Evolutionary conservation across 2,329 filamentous ascomycete genomes (phyloP).

Genomic region (Tolypocladium sp.): DNA sequence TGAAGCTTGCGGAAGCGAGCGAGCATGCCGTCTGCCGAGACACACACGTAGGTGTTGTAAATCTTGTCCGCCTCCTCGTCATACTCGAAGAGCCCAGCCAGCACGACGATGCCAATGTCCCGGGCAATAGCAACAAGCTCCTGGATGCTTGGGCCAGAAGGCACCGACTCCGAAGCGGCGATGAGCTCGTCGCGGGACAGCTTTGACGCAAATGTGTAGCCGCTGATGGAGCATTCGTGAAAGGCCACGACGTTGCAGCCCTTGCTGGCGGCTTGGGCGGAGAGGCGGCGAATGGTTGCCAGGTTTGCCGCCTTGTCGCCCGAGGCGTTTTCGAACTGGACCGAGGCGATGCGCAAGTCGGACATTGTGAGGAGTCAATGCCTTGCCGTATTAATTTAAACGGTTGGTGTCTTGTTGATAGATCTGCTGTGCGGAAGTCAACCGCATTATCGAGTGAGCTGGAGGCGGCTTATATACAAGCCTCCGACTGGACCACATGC

Average conservation of each 20-base stretch:
- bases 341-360: slow-evolving; percentile 2
- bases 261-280: background rate
- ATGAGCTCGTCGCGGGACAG: slow-evolving; percentile 1
- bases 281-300: slow-evolving; percentile 1
- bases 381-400: too few species aligned
- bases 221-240: slow-evolving; percentile 6
- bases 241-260: slow-evolving; percentile 5
- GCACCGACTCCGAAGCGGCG: background rate
- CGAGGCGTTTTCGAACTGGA: slow-evolving; percentile 6
- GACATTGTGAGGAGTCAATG: background rate
- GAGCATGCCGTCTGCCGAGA: slow-evolving; percentile 4
- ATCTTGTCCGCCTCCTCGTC: slow-evolving; percentile 1
- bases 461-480: background rate
- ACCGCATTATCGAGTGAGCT: background rate
- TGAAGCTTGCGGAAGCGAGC: slow-evolving; percentile 10
- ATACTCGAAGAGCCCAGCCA: slow-evolving; percentile 6
- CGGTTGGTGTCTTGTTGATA: too few species aligned
- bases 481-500: too few species aligned
- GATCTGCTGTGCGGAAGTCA: too few species aligned
- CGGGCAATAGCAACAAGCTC: slow-evolving; percentile 1
- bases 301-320: slow-evolving; percentile 7
- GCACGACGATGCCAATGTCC: background rate
- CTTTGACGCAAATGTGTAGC: slow-evolving; percentile 6
- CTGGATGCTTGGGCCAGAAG: background rate
- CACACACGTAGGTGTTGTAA: slow-evolving; percentile 10